Evolutionary conservation across 2,329 filamentous ascomycete genomes (phyloP).

Genomic region (Ilyonectria robusta): DNA sequence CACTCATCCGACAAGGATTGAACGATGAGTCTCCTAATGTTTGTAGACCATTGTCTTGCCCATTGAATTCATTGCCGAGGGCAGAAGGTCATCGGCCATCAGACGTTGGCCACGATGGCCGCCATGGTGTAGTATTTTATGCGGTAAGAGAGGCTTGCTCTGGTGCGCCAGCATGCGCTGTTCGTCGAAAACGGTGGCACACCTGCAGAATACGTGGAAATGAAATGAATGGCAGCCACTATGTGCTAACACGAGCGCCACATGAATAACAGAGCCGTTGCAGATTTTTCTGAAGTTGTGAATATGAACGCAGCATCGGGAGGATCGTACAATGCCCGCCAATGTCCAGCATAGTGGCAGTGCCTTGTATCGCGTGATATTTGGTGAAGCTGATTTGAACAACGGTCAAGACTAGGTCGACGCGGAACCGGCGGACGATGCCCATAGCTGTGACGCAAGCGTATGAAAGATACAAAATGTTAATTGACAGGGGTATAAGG

Average conservation of each 20-base stretch:
- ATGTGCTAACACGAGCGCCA: not conserved
- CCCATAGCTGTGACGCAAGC: not conserved
- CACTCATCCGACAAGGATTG: not conserved
- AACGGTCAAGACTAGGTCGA: not conserved
- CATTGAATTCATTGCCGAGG: not conserved
- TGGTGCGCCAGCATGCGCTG: not conserved
- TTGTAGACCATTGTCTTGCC: not conserved
- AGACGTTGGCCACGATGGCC: not conserved
- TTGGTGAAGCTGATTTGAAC: not conserved
- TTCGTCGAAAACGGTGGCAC: not conserved
- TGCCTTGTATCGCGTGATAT: not conserved
- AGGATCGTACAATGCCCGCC: too few relatives aligned
- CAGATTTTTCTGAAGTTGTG: not conserved
- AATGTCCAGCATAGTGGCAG: not conserved
- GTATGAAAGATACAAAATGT: not conserved
- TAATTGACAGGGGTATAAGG: not conserved
- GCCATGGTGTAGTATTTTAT: not conserved
- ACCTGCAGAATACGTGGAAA: not conserved
- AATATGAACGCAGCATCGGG: not conserved
- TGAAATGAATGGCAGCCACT: not conserved
- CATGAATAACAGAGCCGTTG: not conserved
- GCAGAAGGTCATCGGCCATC: not conserved
- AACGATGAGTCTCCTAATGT: not conserved
- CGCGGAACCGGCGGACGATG: not conserved
- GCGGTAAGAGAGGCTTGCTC: constrained; percentile 5